Percentiles rank a stretch among this genome's conserved stretches.
phyloP scores from a whole-genome alignment of 2,329 filamentous ascomycete genomes.

The Ceratocystis variospora region DNA sequence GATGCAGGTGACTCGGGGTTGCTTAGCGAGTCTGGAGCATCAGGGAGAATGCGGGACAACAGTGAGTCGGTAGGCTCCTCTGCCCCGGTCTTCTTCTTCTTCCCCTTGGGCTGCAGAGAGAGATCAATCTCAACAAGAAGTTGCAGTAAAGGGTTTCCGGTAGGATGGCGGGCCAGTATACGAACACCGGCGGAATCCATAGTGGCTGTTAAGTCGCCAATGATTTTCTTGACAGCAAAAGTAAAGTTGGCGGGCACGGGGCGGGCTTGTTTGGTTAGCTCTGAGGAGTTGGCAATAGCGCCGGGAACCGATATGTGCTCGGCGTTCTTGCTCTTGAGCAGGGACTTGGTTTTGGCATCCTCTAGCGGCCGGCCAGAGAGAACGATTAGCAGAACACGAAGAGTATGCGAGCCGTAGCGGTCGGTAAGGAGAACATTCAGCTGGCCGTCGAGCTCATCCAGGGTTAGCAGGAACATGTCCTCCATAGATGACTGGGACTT shows the following conservation, averaged over 20 bases:
- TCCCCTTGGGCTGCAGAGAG: constrained; percentile 51
- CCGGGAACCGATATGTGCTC: constrained; percentile 59
- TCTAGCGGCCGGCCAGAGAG: constrained; percentile 72
- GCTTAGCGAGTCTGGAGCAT: constrained; percentile 53
- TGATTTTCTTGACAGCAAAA: constrained; percentile 65
- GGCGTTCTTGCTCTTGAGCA: constrained; percentile 88
- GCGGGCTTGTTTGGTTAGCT: constrained; percentile 31
- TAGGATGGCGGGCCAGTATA: constrained; percentile 73
- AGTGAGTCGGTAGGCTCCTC: constrained; percentile 37
- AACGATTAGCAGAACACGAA: constrained; percentile 74
- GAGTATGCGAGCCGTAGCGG: constrained; percentile 74
- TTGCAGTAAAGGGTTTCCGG: constrained; percentile 87
- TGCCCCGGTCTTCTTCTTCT: constrained; percentile 43
- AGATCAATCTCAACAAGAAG: constrained; percentile 79
- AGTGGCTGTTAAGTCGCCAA: constrained; percentile 57
- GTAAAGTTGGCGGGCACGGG: constrained; percentile 68
- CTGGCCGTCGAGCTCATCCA: constrained; percentile 78
- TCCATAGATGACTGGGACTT: constrained; percentile 55
- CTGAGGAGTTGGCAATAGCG: constrained; percentile 35
- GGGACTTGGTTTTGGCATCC: constrained; percentile 50
- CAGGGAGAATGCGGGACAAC: constrained; percentile 64
- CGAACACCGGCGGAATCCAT: constrained; percentile 70
- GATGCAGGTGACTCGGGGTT: constrained; percentile 60
- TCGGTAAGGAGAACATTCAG: constrained; percentile 76
- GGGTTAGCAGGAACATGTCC: constrained; percentile 64